Conservation (phyloP, 345 rosid genomes). For the Sonneratia caseolaris region DNA sequence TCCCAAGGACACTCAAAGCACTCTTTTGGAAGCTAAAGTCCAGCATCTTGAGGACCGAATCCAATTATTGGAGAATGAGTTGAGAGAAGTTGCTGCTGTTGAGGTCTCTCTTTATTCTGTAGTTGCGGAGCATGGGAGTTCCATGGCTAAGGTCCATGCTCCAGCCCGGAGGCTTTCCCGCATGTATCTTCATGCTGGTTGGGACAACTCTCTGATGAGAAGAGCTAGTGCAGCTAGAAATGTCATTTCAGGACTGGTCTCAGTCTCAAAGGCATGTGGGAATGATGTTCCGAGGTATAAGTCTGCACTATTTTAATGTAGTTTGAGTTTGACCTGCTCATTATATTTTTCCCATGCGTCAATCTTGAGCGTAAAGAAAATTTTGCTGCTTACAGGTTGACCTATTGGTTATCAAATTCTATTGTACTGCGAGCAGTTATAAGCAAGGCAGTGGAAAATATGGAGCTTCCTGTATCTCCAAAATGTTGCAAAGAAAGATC, state of each 20-base stretch:
- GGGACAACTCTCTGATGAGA: conserved; percentile 38
- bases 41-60: conserved; percentile 58
- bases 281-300: conserved; percentile 87
- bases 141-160: conserved; percentile 84
- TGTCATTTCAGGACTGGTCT: conserved; percentile 66
- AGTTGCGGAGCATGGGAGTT: conserved; percentile 85
- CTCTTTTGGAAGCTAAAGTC: conserved; percentile 46
- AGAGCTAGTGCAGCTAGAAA: conserved; percentile 75
- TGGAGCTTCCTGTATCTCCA: conserved; percentile 25
- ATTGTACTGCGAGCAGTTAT: conserved; percentile 64
- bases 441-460: conserved; percentile 32
- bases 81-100: conserved; percentile 80
- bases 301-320: not conserved
- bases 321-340: not conserved
- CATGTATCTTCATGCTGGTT: conserved; percentile 64
- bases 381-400: conserved; percentile 41
- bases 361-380: not conserved
- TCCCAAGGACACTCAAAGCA: conserved; percentile 32
- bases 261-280: conserved; percentile 91
- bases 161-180: conserved; percentile 93
- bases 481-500: conserved; percentile 21
- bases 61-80: conserved; percentile 74
- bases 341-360: not conserved
- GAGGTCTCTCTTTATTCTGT: conserved; percentile 89
- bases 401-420: conserved; percentile 89